Percentiles rank a stretch among this genome's conserved stretches.
phyloP scores from a whole-genome alignment of 768 basidiomycete genomes.

The Lentinula sp. region DNA sequence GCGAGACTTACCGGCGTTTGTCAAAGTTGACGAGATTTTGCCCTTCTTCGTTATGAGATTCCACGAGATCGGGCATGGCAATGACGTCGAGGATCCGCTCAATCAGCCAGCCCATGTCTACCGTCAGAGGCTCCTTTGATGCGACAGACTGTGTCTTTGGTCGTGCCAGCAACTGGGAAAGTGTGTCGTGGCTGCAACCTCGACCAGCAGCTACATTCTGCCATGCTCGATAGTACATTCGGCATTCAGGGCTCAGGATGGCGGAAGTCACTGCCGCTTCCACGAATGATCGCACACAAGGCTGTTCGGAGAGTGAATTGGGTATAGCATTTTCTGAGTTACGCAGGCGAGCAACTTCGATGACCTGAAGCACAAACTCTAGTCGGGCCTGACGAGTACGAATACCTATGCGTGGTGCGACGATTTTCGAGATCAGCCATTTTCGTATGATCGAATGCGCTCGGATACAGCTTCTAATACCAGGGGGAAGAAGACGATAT shows the following conservation, averaged over 20 bases:
- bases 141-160: conserved; percentile 38
- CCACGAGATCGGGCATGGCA: conserved; percentile 64
- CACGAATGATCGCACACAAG: conserved; percentile 73
- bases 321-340: conserved; percentile 37
- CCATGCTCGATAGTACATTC: conserved; percentile 77
- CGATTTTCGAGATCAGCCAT: conserved; percentile 70
- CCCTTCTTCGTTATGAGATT: conserved; percentile 45
- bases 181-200: conserved; percentile 55
- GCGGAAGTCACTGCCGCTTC: conserved; percentile 75
- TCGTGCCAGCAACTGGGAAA: conserved; percentile 48
- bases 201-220: conserved; percentile 61
- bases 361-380: conserved; percentile 62
- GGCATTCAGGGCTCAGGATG: conserved; percentile 70
- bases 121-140: conserved; percentile 48
- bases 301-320: conserved; percentile 41
- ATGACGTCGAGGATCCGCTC: conserved; percentile 79
- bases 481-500: conserved; percentile 70
- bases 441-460: conserved; percentile 73
- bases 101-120: conserved; percentile 79
- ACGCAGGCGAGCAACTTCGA: conserved; percentile 68
- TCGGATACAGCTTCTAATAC: conserved; percentile 69
- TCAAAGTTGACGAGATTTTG: conserved; percentile 71
- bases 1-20: conserved; percentile 60
- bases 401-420: conserved; percentile 57
- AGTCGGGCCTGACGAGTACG: conserved; percentile 63